Percentiles rank a stretch among this genome's conserved stretches.
Conservation (phyloP, 257 asterid genomes). For the Ilex aquifolium region DNA sequence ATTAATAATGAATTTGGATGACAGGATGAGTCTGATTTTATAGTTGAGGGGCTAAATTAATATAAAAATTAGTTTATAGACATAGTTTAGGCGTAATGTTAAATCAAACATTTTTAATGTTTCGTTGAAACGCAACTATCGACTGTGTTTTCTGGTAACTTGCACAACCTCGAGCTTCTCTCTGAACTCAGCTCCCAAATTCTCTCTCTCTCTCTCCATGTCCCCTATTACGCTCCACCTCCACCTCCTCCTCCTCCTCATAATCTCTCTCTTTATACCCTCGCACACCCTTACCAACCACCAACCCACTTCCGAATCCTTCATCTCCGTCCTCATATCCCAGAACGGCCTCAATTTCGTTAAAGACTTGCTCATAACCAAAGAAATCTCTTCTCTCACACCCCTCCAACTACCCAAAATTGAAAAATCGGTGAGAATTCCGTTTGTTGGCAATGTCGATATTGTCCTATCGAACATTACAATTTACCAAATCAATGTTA, state of each 20-base stretch:
- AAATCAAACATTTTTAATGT: too few species aligned
- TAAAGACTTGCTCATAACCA: conserved; percentile 3
- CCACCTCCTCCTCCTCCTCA: background rate
- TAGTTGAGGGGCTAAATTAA: too few species aligned
- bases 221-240: too few species aligned
- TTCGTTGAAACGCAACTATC: too few species aligned
- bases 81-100: too few species aligned
- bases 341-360: background rate
- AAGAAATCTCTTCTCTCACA: background rate
- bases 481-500: background rate
- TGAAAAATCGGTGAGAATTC: background rate
- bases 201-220: too few species aligned
- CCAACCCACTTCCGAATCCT: background rate
- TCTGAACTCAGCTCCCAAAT: too few species aligned
- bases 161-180: too few species aligned
- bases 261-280: background rate
- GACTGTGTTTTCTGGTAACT: too few species aligned
- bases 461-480: background rate
- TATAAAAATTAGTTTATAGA: too few species aligned
- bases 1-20: too few species aligned
- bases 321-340: conserved; percentile 1
- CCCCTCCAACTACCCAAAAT: background rate
- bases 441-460: background rate
- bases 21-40: too few species aligned
- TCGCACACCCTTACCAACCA: background rate